These are phyloP conservation scores for Striga asiatica DNA, from an alignment of 257 asterid genomes.

Conservation along the genomic window DNA sequence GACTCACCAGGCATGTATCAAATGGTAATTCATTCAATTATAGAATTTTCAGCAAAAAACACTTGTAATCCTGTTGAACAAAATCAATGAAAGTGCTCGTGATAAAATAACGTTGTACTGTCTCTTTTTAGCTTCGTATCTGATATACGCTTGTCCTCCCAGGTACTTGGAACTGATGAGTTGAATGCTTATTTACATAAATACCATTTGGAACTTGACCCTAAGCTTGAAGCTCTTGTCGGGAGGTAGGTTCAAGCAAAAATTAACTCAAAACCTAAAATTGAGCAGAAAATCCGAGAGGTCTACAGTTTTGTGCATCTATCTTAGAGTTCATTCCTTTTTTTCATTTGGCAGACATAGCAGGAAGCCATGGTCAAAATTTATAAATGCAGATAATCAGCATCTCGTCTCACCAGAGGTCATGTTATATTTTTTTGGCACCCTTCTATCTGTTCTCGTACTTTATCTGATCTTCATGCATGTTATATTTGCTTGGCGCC, in stretches of 20 bases:
- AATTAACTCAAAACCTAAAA: too few relatives aligned
- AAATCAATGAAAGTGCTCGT: too few relatives aligned
- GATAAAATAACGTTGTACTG: not conserved
- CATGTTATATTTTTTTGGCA: too few relatives aligned
- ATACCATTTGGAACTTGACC: conserved; percentile 75
- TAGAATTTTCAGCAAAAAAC: too few relatives aligned
- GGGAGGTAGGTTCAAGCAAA: too few relatives aligned
- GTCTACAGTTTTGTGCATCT: too few relatives aligned
- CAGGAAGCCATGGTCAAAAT: conserved; percentile 92
- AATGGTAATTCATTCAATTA: too few relatives aligned
- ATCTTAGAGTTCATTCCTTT: too few relatives aligned
- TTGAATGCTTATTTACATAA: conserved; percentile 86
- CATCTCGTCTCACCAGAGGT: conserved; percentile 93
- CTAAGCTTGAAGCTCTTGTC: conserved; percentile 84
- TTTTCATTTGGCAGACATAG: conserved; percentile 52
- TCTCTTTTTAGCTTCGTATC: conserved; percentile 4
- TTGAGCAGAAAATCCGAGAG: too few relatives aligned
- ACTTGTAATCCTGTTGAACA: too few relatives aligned
- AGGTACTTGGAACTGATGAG: conserved; percentile 97
- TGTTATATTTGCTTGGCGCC: too few relatives aligned
- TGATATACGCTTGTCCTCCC: conserved; percentile 20
- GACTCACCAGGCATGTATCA: too few relatives aligned
- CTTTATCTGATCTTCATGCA: not conserved
- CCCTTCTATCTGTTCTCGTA: not conserved
- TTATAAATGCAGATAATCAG: conserved; percentile 72